Evolutionary conservation across 352 stramenopile species (phyloP).

Genomic region (Phytophthora sojae): DNA sequence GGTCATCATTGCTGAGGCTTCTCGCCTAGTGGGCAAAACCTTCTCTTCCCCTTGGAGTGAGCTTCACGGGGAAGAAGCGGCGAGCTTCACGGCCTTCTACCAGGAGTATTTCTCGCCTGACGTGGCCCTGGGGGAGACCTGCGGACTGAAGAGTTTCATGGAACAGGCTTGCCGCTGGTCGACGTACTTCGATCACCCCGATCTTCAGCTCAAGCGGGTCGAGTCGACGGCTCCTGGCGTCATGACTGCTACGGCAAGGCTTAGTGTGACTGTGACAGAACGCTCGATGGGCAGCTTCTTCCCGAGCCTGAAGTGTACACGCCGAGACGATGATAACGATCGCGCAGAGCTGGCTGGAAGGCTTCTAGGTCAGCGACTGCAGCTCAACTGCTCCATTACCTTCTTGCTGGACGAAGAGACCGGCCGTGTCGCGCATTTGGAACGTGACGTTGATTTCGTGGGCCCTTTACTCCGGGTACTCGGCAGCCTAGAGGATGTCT

Average conservation of each 20-base stretch:
- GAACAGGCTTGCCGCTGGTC: constrained; percentile 27
- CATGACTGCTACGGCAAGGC: constrained; percentile 20
- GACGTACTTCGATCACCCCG: constrained; percentile 18
- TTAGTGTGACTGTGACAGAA: constrained; percentile 35
- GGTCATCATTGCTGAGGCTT: constrained; percentile 14
- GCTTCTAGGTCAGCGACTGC: background rate
- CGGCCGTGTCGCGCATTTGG: background rate
- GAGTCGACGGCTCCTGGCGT: constrained; percentile 15
- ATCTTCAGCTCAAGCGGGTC: constrained; percentile 23
- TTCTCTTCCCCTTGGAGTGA: constrained; percentile 11
- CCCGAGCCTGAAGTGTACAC: background rate
- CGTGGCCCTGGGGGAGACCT: constrained; percentile 22
- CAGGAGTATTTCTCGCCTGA: constrained; percentile 17
- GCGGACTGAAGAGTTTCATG: constrained; percentile 12
- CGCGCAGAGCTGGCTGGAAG: no score
- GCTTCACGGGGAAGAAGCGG: background rate
- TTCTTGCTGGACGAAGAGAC: background rate
- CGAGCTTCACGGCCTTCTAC: constrained; percentile 1
- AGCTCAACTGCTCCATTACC: background rate
- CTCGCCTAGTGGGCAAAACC: constrained; percentile 14
- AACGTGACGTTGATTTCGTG: background rate
- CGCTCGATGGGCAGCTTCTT: constrained; percentile 24
- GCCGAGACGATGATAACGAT: background rate
- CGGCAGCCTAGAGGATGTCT: no score
- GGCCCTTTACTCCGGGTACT: background rate